Evolutionary conservation across 2,329 filamentous ascomycete species (phyloP), one percentile per base, ranked within the genome.

Genomic region (Waltergamsia citrina): DNA sequence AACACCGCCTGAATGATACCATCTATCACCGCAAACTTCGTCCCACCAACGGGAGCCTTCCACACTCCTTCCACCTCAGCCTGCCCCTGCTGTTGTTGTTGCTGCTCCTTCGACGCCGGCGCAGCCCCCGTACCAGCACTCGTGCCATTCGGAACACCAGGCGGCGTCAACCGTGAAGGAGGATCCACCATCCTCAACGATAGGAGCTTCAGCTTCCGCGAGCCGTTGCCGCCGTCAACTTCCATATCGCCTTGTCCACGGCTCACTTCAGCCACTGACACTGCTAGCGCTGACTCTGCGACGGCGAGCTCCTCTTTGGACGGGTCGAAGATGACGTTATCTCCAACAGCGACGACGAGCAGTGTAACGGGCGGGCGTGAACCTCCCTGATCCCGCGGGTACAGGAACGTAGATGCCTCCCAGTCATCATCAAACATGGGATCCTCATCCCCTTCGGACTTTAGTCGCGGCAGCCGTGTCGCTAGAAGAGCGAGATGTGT

Each of bases 371-470:
- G 87, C 5, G 92, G 92, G 32, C 80, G 74, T 14, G 52, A 45
- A 16, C 47, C 41, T 4, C 45, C 48, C n/a, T 25, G 26, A 4
- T 17, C 52, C 38, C 69, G 70, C 2, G 78, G 72, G 61, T 93
- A 98, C 20, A 98, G 65, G 37, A 78, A 79, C 14, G 76, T 70
- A 1, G 87, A 79, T 12, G 82, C 83, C 43, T 83, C 85, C 92
- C 92, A 98, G 63, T 98, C 92, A 60, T 98, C 92, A 62, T 95
- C 83, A 60, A 98, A 98, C 53, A 95, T 79, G 10, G 92, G 92
- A 48, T 98, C 92, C 62, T 98, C 92, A 60, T 96, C 90, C 38
- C 76, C 75, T 56, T 94, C 84, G 2, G 88, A 95, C 54, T 85
- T 85, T 33, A 95, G 69, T 18, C 78, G 74, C 7, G 92, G 92